Evolutionary conservation across 805 yeast species (phyloP).

Genomic region (Yamadazyma ubonensis): DNA sequence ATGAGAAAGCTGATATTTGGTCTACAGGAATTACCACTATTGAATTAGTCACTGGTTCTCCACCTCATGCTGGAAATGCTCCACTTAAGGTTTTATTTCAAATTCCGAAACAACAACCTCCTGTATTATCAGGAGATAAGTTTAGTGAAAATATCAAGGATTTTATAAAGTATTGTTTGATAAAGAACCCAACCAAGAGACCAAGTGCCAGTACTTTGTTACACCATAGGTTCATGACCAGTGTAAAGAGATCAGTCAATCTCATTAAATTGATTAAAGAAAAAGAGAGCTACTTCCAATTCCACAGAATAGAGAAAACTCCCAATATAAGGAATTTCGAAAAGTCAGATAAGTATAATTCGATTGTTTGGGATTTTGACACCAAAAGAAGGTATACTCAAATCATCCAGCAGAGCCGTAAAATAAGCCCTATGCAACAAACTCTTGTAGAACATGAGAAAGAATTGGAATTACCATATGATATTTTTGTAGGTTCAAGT

Average conservation of each 20-base stretch:
- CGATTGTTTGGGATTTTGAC: constrained; percentile 16
- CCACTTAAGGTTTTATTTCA: constrained; percentile 75
- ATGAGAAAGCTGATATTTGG: constrained; percentile 93
- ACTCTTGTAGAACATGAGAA: constrained; percentile 2
- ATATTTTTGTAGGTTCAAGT: neutral
- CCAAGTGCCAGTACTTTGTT: constrained; percentile 61
- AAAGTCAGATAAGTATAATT: constrained; percentile 6
- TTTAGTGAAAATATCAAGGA: constrained; percentile 56
- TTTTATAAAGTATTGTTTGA: constrained; percentile 65
- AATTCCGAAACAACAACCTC: constrained; percentile 67
- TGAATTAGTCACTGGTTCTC: constrained; percentile 78
- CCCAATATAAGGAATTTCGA: constrained; percentile 10
- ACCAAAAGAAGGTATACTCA: constrained; percentile 1
- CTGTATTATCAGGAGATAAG: constrained; percentile 46
- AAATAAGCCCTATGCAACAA: constrained; percentile 15
- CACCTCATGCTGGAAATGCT: constrained; percentile 71
- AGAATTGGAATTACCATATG: neutral
- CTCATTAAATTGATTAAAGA: constrained; percentile 38
- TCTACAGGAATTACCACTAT: constrained; percentile 90
- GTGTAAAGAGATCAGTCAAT: constrained; percentile 27
- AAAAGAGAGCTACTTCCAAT: constrained; percentile 35
- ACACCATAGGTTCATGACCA: constrained; percentile 50
- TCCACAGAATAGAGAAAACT: constrained; percentile 19
- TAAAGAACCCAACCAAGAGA: constrained; percentile 63
- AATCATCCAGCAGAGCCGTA: neutral